Evolutionary conservation across 768 basidiomycete species (phyloP).

Genomic region (Rhizopogon vinicolor): DNA sequence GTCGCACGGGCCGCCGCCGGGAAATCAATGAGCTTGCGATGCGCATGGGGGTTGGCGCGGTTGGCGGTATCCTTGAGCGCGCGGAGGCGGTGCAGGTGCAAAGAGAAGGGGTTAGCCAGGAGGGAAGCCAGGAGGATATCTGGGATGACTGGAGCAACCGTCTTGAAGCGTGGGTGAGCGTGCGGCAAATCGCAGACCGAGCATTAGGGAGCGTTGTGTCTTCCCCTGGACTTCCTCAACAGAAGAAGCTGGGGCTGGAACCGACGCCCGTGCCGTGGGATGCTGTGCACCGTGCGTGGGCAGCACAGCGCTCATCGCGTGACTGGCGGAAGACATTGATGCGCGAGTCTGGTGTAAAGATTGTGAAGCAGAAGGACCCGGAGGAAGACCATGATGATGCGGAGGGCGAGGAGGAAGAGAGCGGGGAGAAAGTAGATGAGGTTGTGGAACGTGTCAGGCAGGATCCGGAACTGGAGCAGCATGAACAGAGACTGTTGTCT

Average conservation of each 20-base stretch:
- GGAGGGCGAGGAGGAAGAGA: slow-evolving; percentile 28
- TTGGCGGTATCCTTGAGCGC: slow-evolving; percentile 61
- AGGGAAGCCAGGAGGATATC: slow-evolving; percentile 25
- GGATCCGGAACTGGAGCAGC: slow-evolving; percentile 69
- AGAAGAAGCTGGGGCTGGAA: slow-evolving; percentile 24
- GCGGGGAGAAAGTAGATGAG: slow-evolving; percentile 44
- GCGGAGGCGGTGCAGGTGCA: slow-evolving; percentile 4
- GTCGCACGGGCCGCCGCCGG: slow-evolving; percentile 56
- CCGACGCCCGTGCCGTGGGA: slow-evolving; percentile 64
- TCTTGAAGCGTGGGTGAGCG: slow-evolving; percentile 65
- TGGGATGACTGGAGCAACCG: slow-evolving; percentile 66
- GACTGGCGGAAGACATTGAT: slow-evolving; percentile 58
- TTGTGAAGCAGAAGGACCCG: slow-evolving; percentile 29
- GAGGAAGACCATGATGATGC: slow-evolving; percentile 26
- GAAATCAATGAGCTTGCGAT: slow-evolving; percentile 80
- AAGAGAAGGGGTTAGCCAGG: not conserved
- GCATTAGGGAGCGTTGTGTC: slow-evolving; percentile 64
- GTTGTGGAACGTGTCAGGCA: slow-evolving; percentile 74
- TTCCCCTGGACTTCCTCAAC: slow-evolving; percentile 12
- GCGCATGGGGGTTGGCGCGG: slow-evolving; percentile 76
- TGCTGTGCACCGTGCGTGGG: slow-evolving; percentile 65
- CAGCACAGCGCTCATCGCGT: slow-evolving; percentile 42
- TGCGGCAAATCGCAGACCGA: slow-evolving; percentile 71
- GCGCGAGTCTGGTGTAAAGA: slow-evolving; percentile 40
- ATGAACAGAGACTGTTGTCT: slow-evolving; percentile 75